Base-by-base conservation (phyloP, 768 basidiomycete genomes). In the Boletellus sp. region DNA sequence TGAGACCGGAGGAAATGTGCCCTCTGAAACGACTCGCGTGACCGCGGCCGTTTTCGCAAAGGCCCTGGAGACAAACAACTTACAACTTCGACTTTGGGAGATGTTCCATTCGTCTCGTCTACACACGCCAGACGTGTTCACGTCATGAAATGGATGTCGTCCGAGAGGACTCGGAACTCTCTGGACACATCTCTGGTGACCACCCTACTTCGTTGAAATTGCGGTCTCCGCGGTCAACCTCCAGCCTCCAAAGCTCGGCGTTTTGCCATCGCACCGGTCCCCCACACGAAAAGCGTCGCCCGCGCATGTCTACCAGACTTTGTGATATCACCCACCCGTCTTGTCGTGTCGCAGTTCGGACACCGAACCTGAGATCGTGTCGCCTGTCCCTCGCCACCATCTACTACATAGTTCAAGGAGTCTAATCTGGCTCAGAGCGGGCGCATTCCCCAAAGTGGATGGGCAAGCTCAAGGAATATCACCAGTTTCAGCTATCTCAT, bases 361-460 rank as follows among this genome's bases (percentile, higher is more conserved):
- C 5, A 49, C 62, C 1, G 70, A 72, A 41, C 61, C 72, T 3
- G 72, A 80, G 54, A 85, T 86, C 33, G 66, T 82, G 38, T 76
- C 87, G 0, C 84, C 85, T 2, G 75, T 80, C 22, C 85, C 85
- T n/a, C 80, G 78, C 11, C 73, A 81, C 48, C 82, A 86, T 59
- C 72, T 82, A 47, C 70, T 87, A 7, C 83, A 86, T 48, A 75
- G 73, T 36, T 73, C 75, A 10, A 78, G 81, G 37, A 80, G 78
- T 51, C 77, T 78, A 45, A 75, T 78, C 39, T 85, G 84, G 85
- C 74, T 87, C 13, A 74, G 73, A 31, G 41, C 53, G 5, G 51
- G 74, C 66, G 6, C 74, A 70, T 26, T 74, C 72, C 13, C 66
- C 64, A 45, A 83, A 74, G 76, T 75, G 2, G 65, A 63, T 37